Conservation (phyloP, 1,139 yeast genomes). For the Nakaseomyces uthaithaninus region DNA sequence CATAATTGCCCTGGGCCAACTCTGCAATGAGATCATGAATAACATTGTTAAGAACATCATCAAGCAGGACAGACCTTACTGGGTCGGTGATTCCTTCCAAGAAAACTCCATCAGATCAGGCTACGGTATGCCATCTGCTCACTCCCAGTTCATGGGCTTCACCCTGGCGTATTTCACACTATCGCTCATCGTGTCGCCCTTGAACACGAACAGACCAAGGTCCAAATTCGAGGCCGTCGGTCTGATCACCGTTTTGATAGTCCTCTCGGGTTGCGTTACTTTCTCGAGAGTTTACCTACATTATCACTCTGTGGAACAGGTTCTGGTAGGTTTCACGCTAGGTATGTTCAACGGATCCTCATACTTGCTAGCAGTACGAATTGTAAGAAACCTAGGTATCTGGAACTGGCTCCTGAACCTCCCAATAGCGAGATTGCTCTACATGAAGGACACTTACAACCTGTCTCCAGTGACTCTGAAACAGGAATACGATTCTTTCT, state of each 20-base stretch:
- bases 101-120: conserved; percentile 44
- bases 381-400: conserved; percentile 52
- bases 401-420: conserved; percentile 51
- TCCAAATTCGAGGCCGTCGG: neutral
- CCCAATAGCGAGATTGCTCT: conserved; percentile 40
- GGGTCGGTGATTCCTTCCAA: conserved; percentile 44
- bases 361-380: conserved; percentile 48
- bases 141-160: conserved; percentile 91
- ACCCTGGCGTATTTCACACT: conserved; percentile 58
- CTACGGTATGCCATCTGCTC: conserved; percentile 97
- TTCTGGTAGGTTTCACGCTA: conserved; percentile 57
- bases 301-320: conserved; percentile 72
- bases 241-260: conserved; percentile 9
- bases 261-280: conserved; percentile 46
- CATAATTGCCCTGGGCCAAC: conserved; percentile 78
- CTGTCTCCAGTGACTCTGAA: conserved; percentile 33
- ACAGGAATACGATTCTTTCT: conserved; percentile 1
- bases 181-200: neutral
- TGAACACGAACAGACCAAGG: conserved; percentile 1
- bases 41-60: conserved; percentile 55
- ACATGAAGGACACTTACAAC: conserved; percentile 52
- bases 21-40: conserved; percentile 66
- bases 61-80: conserved; percentile 69
- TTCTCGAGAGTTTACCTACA: conserved; percentile 68
- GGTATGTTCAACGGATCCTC: conserved; percentile 53